A percentile compares a stretch with the other conserved stretches of the same genome.
Conservation (phyloP, 768 basidiomycete genomes). For the Auricularia auricula-judae region DNA sequence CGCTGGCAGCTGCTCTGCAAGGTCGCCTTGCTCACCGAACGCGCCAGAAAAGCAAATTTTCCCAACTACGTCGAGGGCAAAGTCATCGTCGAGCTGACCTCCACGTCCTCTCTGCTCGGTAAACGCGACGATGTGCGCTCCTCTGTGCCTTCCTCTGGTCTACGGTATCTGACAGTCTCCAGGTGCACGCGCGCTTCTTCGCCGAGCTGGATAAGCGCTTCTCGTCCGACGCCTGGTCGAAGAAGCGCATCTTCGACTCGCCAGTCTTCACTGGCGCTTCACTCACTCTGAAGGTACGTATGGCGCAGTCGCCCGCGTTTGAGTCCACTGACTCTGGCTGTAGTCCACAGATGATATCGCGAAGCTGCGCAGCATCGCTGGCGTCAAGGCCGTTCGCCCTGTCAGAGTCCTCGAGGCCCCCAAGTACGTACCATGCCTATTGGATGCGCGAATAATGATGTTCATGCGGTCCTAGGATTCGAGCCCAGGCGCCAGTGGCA, state of each 20-base stretch:
- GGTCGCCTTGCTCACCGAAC: background rate
- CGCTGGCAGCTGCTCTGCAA: background rate
- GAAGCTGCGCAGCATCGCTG: slow-evolving; percentile 22
- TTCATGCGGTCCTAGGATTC: background rate
- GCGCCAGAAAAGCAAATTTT: background rate
- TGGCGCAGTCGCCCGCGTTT: no score
- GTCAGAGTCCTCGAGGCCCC: background rate
- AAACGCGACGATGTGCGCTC: background rate
- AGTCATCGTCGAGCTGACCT: background rate
- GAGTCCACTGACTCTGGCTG: no score
- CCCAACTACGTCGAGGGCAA: background rate
- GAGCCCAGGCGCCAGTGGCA: no score
- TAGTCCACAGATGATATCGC: background rate
- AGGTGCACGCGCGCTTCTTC: background rate
- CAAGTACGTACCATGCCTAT: background rate
- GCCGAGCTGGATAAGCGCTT: background rate
- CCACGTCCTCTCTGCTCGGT: background rate
- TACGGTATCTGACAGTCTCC: no score
- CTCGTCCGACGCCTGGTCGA: background rate
- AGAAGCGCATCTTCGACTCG: background rate
- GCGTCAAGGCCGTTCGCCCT: slow-evolving; percentile 31
- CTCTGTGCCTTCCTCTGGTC: no score
- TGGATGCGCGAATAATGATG: no score
- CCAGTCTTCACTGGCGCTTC: background rate
- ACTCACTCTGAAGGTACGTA: background rate